These are phyloP conservation scores for Sequoia sempervirens DNA, from an alignment of 75 land plant genomes.

Conservation along the genomic window DNA sequence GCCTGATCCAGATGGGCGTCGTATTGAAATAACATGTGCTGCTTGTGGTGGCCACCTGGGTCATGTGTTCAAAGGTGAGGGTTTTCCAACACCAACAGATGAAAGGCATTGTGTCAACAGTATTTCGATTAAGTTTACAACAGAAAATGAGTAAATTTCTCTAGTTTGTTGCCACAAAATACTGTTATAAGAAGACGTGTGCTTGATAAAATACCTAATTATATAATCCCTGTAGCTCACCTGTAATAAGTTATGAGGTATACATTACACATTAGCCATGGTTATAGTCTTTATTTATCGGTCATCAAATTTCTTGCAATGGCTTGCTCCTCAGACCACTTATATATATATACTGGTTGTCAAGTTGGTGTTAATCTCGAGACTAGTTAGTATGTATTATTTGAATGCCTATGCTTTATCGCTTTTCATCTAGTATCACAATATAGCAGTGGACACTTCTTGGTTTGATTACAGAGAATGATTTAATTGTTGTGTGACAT, in stretches of 20 bases:
- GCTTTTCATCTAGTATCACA: background rate
- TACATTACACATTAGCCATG: background rate
- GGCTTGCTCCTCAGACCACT: background rate
- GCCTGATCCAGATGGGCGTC: conserved; percentile 90
- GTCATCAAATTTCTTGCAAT: background rate
- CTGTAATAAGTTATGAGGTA: background rate
- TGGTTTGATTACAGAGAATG: background rate
- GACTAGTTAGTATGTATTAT: background rate
- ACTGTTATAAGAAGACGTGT: background rate
- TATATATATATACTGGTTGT: background rate
- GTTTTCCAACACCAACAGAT: conserved; percentile 78
- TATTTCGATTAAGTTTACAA: conserved; percentile 79
- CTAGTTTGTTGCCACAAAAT: background rate
- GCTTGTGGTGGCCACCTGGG: conserved; percentile 98
- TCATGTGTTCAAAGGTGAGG: conserved; percentile 96
- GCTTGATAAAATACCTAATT: background rate
- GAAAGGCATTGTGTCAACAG: conserved; percentile 98
- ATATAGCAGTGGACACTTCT: background rate
- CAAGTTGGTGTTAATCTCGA: background rate
- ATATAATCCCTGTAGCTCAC: background rate
- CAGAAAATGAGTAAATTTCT: conserved; percentile 23
- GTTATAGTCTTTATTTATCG: background rate
- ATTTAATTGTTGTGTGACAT: background rate
- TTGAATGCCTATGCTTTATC: background rate
- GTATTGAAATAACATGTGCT: conserved; percentile 89